Evolutionary conservation across 345 rosid species (phyloP), one percentile per base, ranked within the genome.

Genomic region (Limnanthes douglasii): DNA sequence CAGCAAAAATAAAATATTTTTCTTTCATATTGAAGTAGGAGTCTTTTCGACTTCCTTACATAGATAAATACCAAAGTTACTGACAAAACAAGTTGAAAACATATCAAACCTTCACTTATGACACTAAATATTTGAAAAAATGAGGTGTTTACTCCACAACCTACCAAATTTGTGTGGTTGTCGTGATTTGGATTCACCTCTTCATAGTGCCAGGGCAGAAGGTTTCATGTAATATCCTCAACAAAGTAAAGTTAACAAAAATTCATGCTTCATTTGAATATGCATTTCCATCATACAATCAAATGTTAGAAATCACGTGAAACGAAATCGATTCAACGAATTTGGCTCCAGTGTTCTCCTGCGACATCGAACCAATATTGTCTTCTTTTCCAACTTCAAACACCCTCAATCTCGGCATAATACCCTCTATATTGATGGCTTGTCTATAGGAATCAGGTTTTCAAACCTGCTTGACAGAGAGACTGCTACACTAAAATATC

Each of bases 101-200:
- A 20, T 15, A 18, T 11, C 49, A 41, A 39, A 76, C 98, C 98
- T 76, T 90, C 94, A 48, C 51, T 63, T 11, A 94, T 77, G 15
- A 90, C 94, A 7, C 98, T 95, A 0, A 90, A 84, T 32, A 90
- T 80, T 29, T 94, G 57, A 32, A 84, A 64, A 47, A 84, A 60
- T 0, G 96, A n/a, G n/a, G n/a, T n/a, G n/a, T n/a, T n/a, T n/a
- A n/a, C n/a, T n/a, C n/a, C n/a, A n/a, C n/a, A n/a, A n/a, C n/a
- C n/a, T n/a, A n/a, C n/a, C n/a, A n/a, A n/a, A n/a, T n/a, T n/a
- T n/a, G n/a, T n/a, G n/a, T n/a, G n/a, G n/a, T n/a, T n/a, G n/a
- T n/a, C n/a, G n/a, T n/a, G n/a, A n/a, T n/a, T n/a, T n/a, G n/a
- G 78, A 68, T 64, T 79, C 92, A 32, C 92, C 92, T 34, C 62